Evolutionary conservation across 176 grass and related monocot species (phyloP), one percentile per base, ranked within the genome.

Genomic region (Panicum miliaceum): DNA sequence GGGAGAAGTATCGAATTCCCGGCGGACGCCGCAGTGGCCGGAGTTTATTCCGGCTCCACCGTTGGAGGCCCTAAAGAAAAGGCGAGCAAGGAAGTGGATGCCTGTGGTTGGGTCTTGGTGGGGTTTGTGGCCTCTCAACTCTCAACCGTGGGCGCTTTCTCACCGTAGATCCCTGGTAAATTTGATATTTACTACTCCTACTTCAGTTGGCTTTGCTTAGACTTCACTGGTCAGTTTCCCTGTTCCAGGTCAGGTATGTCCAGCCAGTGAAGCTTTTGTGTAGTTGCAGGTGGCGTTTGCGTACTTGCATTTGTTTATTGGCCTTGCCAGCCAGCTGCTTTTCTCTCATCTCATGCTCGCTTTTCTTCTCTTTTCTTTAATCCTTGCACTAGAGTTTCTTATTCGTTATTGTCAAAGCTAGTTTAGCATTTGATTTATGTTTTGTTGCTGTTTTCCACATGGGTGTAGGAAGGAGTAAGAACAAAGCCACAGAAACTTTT

Each of bases 11-110:
- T 75, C 76, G 32, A 68, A 83, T 83, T 87, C 60, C 25, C 25
- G 81, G 52, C 75, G 41, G 68, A 74, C 76, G 80, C 27, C 20
- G 56, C 83, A 83, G 84, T 73, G 80, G 25, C 80, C 84, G 84
- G 79, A 68, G 89, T 75, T 89, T 84, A 84, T 90, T 90, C 89
- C 60, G 76, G 34, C 81, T 81, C 89, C 83, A 89, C 89, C 90
- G 78, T 90, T 86, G 82, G 87, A 87, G 81, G 72, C 81, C 80
- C 48, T 65, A 12, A 77, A 78, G 76, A 68, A 83, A 63, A 80
- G 79, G 60, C 4, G 52, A 36, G 22, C 59, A 81, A 62, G 73
- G 58, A 50, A 86, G 85, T 88, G 84, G 88, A 74, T 87, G 76
- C 69, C 22, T 83, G 71, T 85, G 84, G 90, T 88, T 92, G 82